phyloP scores from a whole-genome alignment of 1,139 yeast genomes.

The Hansenula sp. region DNA sequence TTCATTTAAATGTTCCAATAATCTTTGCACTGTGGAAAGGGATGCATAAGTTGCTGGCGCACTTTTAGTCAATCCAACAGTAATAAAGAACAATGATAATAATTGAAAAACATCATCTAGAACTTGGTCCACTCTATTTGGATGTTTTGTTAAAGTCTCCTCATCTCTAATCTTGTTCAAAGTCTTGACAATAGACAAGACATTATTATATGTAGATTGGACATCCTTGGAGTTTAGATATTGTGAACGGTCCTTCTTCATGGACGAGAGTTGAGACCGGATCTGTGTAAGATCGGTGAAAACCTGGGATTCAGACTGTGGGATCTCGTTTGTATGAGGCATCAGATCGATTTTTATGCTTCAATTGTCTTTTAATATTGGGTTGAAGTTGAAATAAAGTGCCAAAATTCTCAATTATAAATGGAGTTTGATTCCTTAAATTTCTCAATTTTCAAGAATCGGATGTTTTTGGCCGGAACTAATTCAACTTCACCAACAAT shows the following conservation, averaged over 20 bases:
- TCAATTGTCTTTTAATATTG: not conserved
- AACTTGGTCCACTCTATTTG: slow-evolving; percentile 57
- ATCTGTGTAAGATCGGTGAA: slow-evolving; percentile 44
- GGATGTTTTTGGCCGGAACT: slow-evolving; percentile 1
- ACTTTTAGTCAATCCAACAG: slow-evolving; percentile 84
- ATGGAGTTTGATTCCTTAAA: not conserved
- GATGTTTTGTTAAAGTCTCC: slow-evolving; percentile 15
- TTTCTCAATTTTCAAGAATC: slow-evolving; percentile 1
- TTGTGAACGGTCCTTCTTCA: slow-evolving; percentile 62
- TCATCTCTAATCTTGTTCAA: slow-evolving; percentile 39
- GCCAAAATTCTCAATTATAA: too few species aligned
- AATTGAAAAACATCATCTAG: slow-evolving; percentile 88
- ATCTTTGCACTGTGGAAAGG: slow-evolving; percentile 74
- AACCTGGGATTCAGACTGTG: slow-evolving; percentile 48
- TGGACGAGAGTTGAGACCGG: slow-evolving; percentile 45
- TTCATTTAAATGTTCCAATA: slow-evolving; percentile 77
- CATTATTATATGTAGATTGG: slow-evolving; percentile 48
- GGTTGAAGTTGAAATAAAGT: too few species aligned
- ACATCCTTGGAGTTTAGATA: slow-evolving; percentile 66
- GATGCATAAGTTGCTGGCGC: slow-evolving; percentile 96
- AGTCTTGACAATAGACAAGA: slow-evolving; percentile 47
- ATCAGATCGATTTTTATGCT: slow-evolving; percentile 3
- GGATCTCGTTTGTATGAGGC: slow-evolving; percentile 33
- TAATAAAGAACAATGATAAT: slow-evolving; percentile 77
- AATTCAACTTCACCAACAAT: too few species aligned